These are phyloP conservation scores for Tolypocladium ophioglossoides DNA, from an alignment of 2,329 filamentous ascomycete genomes.

Conservation along the genomic window DNA sequence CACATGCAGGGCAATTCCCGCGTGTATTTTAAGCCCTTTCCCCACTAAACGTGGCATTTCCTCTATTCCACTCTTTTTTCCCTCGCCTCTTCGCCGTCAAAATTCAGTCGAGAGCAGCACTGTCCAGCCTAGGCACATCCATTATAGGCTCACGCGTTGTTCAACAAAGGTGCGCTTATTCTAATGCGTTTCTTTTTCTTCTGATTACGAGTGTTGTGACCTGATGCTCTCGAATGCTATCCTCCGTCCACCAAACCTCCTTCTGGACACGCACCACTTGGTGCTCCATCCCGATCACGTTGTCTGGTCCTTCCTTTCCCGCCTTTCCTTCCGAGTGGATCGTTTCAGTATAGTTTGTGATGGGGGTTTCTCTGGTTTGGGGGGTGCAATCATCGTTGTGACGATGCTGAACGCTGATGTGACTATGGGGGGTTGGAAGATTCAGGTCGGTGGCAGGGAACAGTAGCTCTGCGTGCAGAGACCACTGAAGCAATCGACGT, in stretches of 20 bases:
- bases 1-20: background rate
- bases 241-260: constrained; percentile 4
- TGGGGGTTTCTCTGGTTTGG: constrained; percentile 1
- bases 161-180: background rate
- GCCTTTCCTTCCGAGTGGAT: constrained; percentile 1
- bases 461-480: constrained; percentile 1
- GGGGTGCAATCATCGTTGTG: constrained; percentile 5
- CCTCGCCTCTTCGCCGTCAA: background rate
- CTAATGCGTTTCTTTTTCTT: constrained; percentile 3
- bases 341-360: constrained; percentile 1
- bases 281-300: constrained; percentile 1
- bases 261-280: constrained; percentile 2
- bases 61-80: background rate
- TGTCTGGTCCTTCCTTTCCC: constrained; percentile 2
- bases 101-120: background rate
- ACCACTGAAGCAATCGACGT: background rate
- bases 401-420: constrained; percentile 9
- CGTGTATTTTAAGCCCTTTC: background rate
- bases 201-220: constrained; percentile 7
- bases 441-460: constrained; percentile 3
- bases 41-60: too few relatives aligned
- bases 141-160: background rate
- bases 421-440: constrained; percentile 5
- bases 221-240: constrained; percentile 6
- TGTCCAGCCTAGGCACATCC: background rate